Evolutionary conservation across 208 protist genomes (phyloP).

Genomic region (Leishmania amazonensis): DNA sequence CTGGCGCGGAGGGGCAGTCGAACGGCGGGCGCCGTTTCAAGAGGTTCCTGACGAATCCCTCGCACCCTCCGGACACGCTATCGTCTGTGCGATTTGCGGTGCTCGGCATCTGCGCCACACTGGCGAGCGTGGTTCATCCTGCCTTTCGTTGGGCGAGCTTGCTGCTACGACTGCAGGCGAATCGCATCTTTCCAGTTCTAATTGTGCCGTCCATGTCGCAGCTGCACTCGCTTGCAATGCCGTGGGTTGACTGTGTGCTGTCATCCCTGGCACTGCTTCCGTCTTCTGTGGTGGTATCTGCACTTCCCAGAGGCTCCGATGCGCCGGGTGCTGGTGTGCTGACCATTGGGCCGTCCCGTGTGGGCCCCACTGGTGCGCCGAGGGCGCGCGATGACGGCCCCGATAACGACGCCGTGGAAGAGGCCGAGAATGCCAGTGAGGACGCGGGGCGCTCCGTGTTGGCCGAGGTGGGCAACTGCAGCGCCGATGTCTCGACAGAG

Average conservation of each 20-base stretch:
- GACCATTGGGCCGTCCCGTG: neutral
- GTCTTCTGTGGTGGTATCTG: neutral
- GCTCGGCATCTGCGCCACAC: conserved; percentile 37
- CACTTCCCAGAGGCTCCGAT: neutral
- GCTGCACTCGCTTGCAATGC: conserved; percentile 48
- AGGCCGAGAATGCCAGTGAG: conserved; percentile 13
- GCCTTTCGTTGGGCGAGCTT: conserved; percentile 37
- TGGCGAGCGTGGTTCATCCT: conserved; percentile 28
- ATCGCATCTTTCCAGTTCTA: conserved; percentile 54
- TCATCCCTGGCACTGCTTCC: conserved; percentile 37
- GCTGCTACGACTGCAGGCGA: conserved; percentile 47
- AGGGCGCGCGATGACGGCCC: neutral
- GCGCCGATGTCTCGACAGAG: conserved; percentile 12
- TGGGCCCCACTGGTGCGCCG: neutral
- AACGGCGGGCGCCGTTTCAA: conserved; percentile 37
- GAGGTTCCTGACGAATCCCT: conserved; percentile 36
- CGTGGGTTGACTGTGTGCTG: conserved; percentile 46
- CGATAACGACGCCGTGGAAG: neutral
- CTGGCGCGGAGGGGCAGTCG: conserved; percentile 28
- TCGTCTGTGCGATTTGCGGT: conserved; percentile 51
- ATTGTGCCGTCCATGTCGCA: conserved; percentile 55
- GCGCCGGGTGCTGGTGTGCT: neutral
- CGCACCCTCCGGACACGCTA: conserved; percentile 38
- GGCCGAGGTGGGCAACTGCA: neutral
- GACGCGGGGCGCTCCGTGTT: conserved; percentile 6